These are phyloP conservation scores for Rhynchosporium secalis DNA, from an alignment of 2,329 filamentous ascomycete species.

Conservation along the genomic window DNA sequence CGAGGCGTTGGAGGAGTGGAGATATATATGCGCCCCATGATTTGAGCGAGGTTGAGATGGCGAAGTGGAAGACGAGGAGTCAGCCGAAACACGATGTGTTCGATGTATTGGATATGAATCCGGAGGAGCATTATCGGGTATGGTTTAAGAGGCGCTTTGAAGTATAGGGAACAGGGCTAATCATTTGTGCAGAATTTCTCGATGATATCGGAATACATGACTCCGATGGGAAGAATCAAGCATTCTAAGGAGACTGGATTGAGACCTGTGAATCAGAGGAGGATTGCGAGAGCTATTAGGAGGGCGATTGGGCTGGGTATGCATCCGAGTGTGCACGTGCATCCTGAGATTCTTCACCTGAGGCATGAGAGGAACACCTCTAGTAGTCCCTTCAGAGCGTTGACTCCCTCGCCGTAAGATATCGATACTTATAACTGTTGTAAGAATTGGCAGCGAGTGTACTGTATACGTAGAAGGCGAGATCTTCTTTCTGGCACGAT, in stretches of 20 bases:
- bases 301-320: slow-evolving; percentile 86
- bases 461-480: too few relatives aligned
- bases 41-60: slow-evolving; percentile 73
- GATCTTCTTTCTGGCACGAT: too few relatives aligned
- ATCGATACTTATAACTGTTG: too few relatives aligned
- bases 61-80: slow-evolving; percentile 69
- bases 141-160: slow-evolving; percentile 28
- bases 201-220: slow-evolving; percentile 86
- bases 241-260: slow-evolving; percentile 75
- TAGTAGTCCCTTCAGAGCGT: background rate
- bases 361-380: slow-evolving; percentile 14
- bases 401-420: background rate
- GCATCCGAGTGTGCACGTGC: slow-evolving; percentile 86
- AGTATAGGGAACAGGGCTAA: slow-evolving; percentile 1
- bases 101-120: slow-evolving; percentile 77
- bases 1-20: slow-evolving; percentile 71
- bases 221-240: slow-evolving; percentile 80
- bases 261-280: slow-evolving; percentile 85
- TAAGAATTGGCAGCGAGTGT: background rate
- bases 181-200: slow-evolving; percentile 72
- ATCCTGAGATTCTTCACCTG: slow-evolving; percentile 72
- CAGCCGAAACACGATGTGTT: slow-evolving; percentile 68
- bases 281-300: slow-evolving; percentile 88
- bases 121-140: slow-evolving; percentile 85
- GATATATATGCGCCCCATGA: slow-evolving; percentile 93